These are phyloP conservation scores for Exutisphaerella laricina DNA, from an alignment of 2,329 filamentous ascomycete species.

Conservation along the genomic window DNA sequence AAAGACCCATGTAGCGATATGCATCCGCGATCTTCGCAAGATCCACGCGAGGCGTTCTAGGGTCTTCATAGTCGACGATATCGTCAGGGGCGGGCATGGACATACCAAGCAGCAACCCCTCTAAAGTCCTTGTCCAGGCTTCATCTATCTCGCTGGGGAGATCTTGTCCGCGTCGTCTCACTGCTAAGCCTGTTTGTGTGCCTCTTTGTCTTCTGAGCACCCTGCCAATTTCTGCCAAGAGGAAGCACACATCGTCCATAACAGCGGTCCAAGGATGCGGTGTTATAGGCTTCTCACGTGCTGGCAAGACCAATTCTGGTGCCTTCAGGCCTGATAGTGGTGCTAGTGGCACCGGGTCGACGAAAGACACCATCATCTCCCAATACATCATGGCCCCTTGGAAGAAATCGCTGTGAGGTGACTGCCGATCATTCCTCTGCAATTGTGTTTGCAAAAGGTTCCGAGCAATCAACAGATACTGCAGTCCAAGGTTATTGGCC, in stretches of 20 bases:
- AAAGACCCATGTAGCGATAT: constrained; percentile 48
- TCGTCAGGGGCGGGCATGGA: constrained; percentile 44
- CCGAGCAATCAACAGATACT: constrained; percentile 47
- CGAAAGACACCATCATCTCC: constrained; percentile 55
- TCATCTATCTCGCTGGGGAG: constrained; percentile 22
- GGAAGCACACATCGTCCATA: constrained; percentile 40
- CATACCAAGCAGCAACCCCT: constrained; percentile 44
- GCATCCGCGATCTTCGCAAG: constrained; percentile 50
- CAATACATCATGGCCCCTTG: constrained; percentile 53
- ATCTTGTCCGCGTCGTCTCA: not conserved
- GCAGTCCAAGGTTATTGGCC: constrained; percentile 49
- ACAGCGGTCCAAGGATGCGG: constrained; percentile 49
- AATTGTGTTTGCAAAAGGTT: constrained; percentile 43
- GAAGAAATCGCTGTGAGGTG: constrained; percentile 40
- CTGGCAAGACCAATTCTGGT: constrained; percentile 19
- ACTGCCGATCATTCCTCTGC: constrained; percentile 28
- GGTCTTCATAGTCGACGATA: constrained; percentile 48
- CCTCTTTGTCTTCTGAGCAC: constrained; percentile 19
- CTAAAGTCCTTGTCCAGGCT: constrained; percentile 39
- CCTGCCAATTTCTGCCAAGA: constrained; percentile 44
- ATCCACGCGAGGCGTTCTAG: constrained; percentile 49
- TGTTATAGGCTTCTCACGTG: constrained; percentile 29
- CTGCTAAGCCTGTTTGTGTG: constrained; percentile 2
- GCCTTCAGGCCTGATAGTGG: constrained; percentile 36
- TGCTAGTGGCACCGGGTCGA: constrained; percentile 32